phyloP scores from a whole-genome alignment of 768 basidiomycete genomes.

The Tubosaeta brunneosetosa region DNA sequence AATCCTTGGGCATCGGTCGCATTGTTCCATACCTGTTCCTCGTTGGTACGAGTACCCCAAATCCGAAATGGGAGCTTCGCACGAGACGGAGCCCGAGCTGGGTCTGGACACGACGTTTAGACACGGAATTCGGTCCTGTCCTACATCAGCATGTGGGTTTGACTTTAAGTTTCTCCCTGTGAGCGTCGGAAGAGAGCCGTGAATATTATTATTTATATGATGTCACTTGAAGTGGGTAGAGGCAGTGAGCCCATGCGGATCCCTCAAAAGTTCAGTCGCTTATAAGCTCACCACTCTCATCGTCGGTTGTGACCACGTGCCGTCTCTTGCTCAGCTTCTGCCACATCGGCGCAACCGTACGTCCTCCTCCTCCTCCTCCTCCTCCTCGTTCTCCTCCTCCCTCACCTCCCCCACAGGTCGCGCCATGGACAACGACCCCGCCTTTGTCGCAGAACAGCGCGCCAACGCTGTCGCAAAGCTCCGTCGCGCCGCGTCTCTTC shows the following conservation, averaged over 20 bases:
- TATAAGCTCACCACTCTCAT: too few species aligned
- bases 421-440: slow-evolving; percentile 33
- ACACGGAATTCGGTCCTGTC: not conserved
- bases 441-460: slow-evolving; percentile 68
- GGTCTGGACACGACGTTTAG: slow-evolving; percentile 11
- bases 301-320: not conserved
- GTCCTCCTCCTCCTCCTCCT: not conserved
- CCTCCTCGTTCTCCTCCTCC: not conserved
- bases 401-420: slow-evolving; percentile 4
- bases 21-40: slow-evolving; percentile 8
- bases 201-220: too few species aligned
- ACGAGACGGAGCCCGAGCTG: not conserved
- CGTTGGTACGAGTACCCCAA: slow-evolving; percentile 31
- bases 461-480: slow-evolving; percentile 86
- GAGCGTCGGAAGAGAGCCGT: too few species aligned
- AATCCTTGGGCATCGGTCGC: too few species aligned
- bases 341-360: slow-evolving; percentile 6
- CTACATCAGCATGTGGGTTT: slow-evolving; percentile 11
- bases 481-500: slow-evolving; percentile 87
- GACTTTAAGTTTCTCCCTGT: slow-evolving; percentile 14
- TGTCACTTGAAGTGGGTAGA: too few species aligned
- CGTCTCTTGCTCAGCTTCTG: not conserved
- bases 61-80: slow-evolving; percentile 31
- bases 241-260: too few species aligned
- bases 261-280: too few species aligned